These are phyloP conservation scores for Globisporangium mamillatum DNA, from an alignment of 352 stramenopile species.

Conservation along the genomic window DNA sequence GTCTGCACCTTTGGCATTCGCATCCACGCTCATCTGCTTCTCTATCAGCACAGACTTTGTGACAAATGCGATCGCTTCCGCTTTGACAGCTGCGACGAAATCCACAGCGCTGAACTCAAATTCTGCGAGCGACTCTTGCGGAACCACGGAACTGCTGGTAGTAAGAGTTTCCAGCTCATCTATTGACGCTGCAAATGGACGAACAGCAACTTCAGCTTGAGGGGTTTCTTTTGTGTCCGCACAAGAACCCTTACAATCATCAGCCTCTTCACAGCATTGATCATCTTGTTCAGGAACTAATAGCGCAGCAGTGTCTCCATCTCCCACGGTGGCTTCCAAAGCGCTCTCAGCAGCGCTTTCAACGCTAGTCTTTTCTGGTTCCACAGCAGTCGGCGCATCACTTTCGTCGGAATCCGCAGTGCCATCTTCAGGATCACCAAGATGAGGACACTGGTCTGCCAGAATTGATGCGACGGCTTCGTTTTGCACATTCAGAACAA, in stretches of 20 bases:
- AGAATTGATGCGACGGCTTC: neutral
- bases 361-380: neutral
- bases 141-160: neutral
- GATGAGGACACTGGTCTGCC: neutral
- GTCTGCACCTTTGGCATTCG: neutral
- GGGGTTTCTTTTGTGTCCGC: neutral
- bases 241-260: neutral
- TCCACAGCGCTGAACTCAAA: neutral
- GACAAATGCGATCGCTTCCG: slow-evolving; percentile 1
- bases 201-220: neutral
- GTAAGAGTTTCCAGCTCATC: neutral
- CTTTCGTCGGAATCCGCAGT: neutral
- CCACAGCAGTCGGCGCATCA: neutral
- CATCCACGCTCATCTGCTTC: neutral
- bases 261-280: neutral
- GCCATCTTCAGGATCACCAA: neutral
- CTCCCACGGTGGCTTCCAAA: neutral
- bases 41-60: neutral
- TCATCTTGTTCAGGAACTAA: neutral
- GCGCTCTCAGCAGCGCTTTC: neutral
- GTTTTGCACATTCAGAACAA: neutral
- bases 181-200: neutral
- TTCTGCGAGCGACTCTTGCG: neutral
- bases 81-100: slow-evolving; percentile 7
- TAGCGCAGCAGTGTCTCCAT: neutral